Evolutionary conservation across 179 eudicot genomes (phyloP).

Genomic region (Silene coronaria): DNA sequence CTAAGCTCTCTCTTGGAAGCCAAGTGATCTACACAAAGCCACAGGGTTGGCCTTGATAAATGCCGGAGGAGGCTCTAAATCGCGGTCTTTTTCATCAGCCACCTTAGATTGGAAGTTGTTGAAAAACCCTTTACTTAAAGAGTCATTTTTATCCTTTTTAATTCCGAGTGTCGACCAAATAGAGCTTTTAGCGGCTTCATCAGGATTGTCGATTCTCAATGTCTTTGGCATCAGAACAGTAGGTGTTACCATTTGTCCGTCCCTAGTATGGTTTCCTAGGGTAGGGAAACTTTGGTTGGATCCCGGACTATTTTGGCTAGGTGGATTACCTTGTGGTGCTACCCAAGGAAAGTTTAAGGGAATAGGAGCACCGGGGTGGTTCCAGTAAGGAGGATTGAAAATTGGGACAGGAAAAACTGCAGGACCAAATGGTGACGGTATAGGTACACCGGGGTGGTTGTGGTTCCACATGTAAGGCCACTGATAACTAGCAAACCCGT

Average conservation of each 20-base stretch:
- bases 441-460: constrained; percentile 18
- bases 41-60: constrained; percentile 19
- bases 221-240: constrained; percentile 21
- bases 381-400: constrained; percentile 52
- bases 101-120: constrained; percentile 17
- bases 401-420: constrained; percentile 22
- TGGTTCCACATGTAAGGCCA: constrained; percentile 31
- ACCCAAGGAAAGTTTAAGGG: constrained; percentile 25
- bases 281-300: constrained; percentile 23
- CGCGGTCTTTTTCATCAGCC: neutral
- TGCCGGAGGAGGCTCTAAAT: constrained; percentile 8
- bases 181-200: constrained; percentile 23
- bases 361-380: constrained; percentile 29
- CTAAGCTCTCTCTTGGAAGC: constrained; percentile 22
- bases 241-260: constrained; percentile 15
- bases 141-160: constrained; percentile 9
- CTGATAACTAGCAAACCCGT: constrained; percentile 16
- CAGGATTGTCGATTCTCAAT: constrained; percentile 22
- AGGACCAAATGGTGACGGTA: constrained; percentile 23
- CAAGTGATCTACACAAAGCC: constrained; percentile 22
- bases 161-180: constrained; percentile 25
- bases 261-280: constrained; percentile 32
- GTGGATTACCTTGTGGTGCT: constrained; percentile 8
- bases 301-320: too few relatives aligned
- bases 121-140: constrained; percentile 13